Evolutionary conservation across 1,139 yeast species (phyloP).

Genomic region (Debaryomyces psychrophilus): DNA sequence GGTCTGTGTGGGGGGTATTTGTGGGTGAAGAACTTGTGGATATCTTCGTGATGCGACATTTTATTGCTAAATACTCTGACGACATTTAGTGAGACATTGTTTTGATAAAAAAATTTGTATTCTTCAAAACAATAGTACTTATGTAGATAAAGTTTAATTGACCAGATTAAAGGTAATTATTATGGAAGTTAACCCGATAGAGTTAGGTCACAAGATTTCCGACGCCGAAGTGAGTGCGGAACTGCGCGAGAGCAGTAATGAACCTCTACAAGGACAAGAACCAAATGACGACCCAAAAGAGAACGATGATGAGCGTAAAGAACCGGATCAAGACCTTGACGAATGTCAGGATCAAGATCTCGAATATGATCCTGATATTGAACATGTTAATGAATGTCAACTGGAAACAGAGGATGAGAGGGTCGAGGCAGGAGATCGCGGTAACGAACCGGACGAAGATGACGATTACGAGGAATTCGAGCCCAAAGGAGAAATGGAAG

Average conservation of each 20-base stretch:
- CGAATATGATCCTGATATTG: neutral
- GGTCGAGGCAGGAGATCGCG: neutral
- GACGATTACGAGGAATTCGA: neutral
- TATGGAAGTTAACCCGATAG: conserved; percentile 13
- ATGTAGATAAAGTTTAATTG: neutral
- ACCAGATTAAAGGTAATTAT: neutral
- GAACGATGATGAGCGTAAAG: conserved; percentile 3
- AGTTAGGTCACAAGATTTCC: conserved; percentile 1
- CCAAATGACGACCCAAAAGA: neutral
- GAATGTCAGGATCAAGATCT: neutral
- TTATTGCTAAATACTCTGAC: neutral
- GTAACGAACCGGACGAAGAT: neutral
- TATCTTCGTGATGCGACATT: neutral
- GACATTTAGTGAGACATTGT: neutral
- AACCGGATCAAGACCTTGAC: neutral
- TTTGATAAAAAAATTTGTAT: conserved; percentile 3
- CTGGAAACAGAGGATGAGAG: neutral
- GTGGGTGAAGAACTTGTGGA: neutral
- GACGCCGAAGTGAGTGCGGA: neutral
- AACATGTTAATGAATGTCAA: neutral
- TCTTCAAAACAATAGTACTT: neutral
- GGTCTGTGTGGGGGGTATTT: neutral
- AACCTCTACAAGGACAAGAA: neutral
- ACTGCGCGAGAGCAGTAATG: neutral
- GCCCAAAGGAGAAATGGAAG: neutral